Evolutionary conservation across 805 yeast genomes (phyloP).

Genomic region (Kluyveromyces wickerhamii): DNA sequence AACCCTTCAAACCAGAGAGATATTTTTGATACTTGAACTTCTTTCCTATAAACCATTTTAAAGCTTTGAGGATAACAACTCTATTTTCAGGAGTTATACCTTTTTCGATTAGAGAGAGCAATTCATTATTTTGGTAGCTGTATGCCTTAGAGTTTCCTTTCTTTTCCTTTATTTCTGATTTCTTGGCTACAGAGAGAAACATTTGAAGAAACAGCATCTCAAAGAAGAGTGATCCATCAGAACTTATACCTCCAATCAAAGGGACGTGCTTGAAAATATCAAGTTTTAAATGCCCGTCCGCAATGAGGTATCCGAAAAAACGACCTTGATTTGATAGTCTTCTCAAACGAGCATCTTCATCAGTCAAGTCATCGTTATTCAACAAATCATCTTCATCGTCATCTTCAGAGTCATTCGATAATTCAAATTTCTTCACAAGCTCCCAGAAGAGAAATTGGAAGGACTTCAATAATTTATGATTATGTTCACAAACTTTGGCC

Average conservation of each 20-base stretch:
- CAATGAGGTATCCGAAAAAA: slow-evolving; percentile 68
- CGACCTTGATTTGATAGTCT: slow-evolving; percentile 67
- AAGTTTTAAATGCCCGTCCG: slow-evolving; percentile 65
- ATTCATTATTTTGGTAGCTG: slow-evolving; percentile 24
- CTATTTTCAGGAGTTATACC: slow-evolving; percentile 22
- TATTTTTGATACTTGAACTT: slow-evolving; percentile 20
- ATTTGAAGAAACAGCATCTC: slow-evolving; percentile 68
- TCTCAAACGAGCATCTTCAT: slow-evolving; percentile 50
- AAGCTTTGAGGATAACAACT: slow-evolving; percentile 26
- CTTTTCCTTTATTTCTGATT: slow-evolving; percentile 41
- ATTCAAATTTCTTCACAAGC: slow-evolving; percentile 61
- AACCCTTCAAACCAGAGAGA: slow-evolving; percentile 13
- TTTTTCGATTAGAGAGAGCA: slow-evolving; percentile 18
- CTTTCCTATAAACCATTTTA: slow-evolving; percentile 25
- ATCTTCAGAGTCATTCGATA: slow-evolving; percentile 34
- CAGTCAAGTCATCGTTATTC: slow-evolving; percentile 30
- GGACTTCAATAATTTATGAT: slow-evolving; percentile 68
- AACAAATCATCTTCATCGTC: slow-evolving; percentile 25
- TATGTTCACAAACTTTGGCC: slow-evolving; percentile 56
- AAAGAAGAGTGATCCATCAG: slow-evolving; percentile 58
- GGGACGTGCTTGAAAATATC: slow-evolving; percentile 68
- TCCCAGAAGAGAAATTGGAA: slow-evolving; percentile 92
- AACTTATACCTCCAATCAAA: slow-evolving; percentile 54
- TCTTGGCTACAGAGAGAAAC: slow-evolving; percentile 55
- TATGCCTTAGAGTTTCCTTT: slow-evolving; percentile 17